Evolutionary conservation across 495 filamentous ascomycete genomes (phyloP).

Genomic region (Tuber aestivum): DNA sequence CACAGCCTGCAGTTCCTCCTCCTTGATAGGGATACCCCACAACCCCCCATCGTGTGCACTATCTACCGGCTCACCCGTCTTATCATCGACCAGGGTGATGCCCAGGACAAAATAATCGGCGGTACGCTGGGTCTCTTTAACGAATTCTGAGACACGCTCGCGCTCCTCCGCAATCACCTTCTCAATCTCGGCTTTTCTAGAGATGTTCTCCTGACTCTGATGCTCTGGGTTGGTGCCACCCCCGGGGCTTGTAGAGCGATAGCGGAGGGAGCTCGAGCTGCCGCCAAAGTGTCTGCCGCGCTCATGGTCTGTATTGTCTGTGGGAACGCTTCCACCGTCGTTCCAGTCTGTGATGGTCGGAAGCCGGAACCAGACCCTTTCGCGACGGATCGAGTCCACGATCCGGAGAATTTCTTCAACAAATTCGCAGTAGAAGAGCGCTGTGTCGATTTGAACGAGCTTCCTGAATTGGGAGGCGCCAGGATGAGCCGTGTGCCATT

Average conservation of each 20-base stretch:
- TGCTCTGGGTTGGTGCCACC: neutral
- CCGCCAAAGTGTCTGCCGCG: neutral
- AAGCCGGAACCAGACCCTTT: slow-evolving; percentile 25
- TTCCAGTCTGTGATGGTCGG: slow-evolving; percentile 22
- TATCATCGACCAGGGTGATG: slow-evolving; percentile 25
- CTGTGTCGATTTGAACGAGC: slow-evolving; percentile 26
- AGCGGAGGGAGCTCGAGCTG: neutral
- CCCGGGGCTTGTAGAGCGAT: slow-evolving; percentile 14
- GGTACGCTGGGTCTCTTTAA: slow-evolving; percentile 26
- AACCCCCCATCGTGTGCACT: slow-evolving; percentile 26
- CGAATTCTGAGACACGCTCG: slow-evolving; percentile 17
- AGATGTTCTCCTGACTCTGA: neutral
- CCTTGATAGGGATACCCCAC: slow-evolving; percentile 26
- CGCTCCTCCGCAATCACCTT: slow-evolving; percentile 11
- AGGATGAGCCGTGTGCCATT: slow-evolving; percentile 17
- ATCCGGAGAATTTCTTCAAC: slow-evolving; percentile 28
- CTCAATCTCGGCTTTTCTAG: slow-evolving; percentile 7
- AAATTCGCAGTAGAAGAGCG: slow-evolving; percentile 29
- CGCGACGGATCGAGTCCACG: slow-evolving; percentile 27
- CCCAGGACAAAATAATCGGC: slow-evolving; percentile 21
- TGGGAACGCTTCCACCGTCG: slow-evolving; percentile 11
- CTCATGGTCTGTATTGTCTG: neutral
- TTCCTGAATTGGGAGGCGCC: slow-evolving; percentile 31
- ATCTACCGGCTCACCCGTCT: slow-evolving; percentile 20
- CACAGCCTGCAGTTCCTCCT: slow-evolving; percentile 12